Conservation (phyloP, 768 basidiomycete species). For the Agrocybe praecox region DNA sequence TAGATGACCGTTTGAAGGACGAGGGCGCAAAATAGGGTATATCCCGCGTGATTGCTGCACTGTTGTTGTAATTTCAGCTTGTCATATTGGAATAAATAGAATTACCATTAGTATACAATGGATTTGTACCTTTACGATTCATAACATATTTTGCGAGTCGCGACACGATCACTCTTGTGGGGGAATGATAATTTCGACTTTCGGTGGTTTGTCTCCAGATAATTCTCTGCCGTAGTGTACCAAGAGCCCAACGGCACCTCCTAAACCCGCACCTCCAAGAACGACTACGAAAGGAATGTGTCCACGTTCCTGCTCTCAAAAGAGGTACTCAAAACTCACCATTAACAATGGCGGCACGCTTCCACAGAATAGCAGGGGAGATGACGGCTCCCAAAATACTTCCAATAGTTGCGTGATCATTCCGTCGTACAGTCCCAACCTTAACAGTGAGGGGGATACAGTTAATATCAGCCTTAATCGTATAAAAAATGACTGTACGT, state of each 20-base stretch:
- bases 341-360: conserved; percentile 59
- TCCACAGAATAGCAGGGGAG: conserved; percentile 76
- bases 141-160: no score
- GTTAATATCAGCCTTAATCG: neutral
- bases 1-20: conserved; percentile 72
- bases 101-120: neutral
- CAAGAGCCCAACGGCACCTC: conserved; percentile 60
- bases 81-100: neutral
- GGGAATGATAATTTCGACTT: conserved; percentile 24
- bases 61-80: no score
- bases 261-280: conserved; percentile 71
- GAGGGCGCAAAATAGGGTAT: conserved; percentile 30
- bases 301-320: neutral
- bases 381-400: conserved; percentile 63
- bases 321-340: conserved; percentile 34
- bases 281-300: conserved; percentile 47
- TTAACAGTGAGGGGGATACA: conserved; percentile 25
- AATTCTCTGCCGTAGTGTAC: conserved; percentile 55
- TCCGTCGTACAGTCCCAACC: conserved; percentile 59
- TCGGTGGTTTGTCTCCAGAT: conserved; percentile 54
- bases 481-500: conserved; percentile 41
- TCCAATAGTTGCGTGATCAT: conserved; percentile 81
- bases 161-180: conserved; percentile 24
- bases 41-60: neutral
- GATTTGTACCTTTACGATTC: neutral